Percentiles rank a stretch among this genome's conserved stretches.
phyloP scores from a whole-genome alignment of 2,329 filamentous ascomycete genomes.

The Raffaelea ambrosiae region DNA sequence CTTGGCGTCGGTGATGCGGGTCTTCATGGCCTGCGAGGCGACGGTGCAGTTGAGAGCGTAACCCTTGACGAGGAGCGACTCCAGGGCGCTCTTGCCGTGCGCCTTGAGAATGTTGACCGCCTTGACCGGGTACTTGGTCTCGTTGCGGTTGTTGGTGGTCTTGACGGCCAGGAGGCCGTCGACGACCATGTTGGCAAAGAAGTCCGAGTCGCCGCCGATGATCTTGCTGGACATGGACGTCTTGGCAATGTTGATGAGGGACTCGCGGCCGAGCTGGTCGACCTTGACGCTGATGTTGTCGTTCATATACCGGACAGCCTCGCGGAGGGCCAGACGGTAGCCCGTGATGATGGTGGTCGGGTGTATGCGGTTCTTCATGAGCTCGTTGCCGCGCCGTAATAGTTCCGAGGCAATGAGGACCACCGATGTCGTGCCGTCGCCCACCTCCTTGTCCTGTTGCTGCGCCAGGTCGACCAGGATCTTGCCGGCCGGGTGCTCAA shows the following conservation, averaged over 20 bases:
- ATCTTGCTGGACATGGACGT: conserved; percentile 99
- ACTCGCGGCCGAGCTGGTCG: conserved; percentile 81
- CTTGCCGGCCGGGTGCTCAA: conserved; percentile 97
- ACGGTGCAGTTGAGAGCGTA: conserved; percentile 99
- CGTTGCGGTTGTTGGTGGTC: conserved; percentile 79
- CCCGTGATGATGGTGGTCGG: conserved; percentile 98
- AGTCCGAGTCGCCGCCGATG: conserved; percentile 89
- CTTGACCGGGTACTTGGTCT: conserved; percentile 96
- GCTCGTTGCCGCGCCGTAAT: conserved; percentile 85
- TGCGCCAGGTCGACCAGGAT: conserved; percentile 96
- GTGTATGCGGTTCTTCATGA: conserved; percentile 99
- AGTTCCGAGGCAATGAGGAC: conserved; percentile 96
- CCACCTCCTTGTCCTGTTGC: conserved; percentile 98
- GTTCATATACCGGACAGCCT: conserved; percentile 98
- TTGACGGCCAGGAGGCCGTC: conserved; percentile 95
- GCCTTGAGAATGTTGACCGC: conserved; percentile 98
- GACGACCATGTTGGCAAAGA: conserved; percentile 95
- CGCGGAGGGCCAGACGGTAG: conserved; percentile 87
- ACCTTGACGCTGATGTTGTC: conserved; percentile 97
- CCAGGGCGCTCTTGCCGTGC: conserved; percentile 83
- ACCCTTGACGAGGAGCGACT: conserved; percentile 86
- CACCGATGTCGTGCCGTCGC: conserved; percentile 95
- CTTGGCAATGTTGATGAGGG: conserved; percentile 89
- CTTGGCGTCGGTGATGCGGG: conserved; percentile 84
- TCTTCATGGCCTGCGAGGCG: conserved; percentile 96